Evolutionary conservation across 139 green algal species (phyloP).

Genomic region (Chlamydomonas incerta): DNA sequence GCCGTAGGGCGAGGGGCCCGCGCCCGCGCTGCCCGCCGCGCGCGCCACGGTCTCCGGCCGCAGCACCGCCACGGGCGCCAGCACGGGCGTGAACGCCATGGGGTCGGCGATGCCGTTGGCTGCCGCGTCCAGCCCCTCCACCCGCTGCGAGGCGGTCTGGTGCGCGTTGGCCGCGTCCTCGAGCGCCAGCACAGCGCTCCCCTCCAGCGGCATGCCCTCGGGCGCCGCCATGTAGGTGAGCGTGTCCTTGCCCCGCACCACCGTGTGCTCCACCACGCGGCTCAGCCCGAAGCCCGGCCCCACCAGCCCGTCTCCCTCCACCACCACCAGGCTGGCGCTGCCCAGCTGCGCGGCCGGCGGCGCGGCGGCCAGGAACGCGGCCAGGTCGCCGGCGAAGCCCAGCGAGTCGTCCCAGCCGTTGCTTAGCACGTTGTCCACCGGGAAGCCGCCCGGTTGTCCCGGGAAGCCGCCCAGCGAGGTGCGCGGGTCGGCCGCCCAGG

Average conservation of each 20-base stretch:
- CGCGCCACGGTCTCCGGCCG: slow-evolving; percentile 25
- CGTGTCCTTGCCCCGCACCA: slow-evolving; percentile 57
- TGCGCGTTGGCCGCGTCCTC: neutral
- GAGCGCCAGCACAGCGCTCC: slow-evolving; percentile 4
- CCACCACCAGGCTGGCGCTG: slow-evolving; percentile 2
- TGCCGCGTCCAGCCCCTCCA: neutral
- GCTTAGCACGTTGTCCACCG: slow-evolving; percentile 4
- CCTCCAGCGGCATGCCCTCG: slow-evolving; percentile 22
- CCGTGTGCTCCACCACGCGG: slow-evolving; percentile 52
- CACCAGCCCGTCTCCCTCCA: slow-evolving; percentile 40
- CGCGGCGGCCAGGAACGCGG: neutral
- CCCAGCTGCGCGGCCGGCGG: neutral
- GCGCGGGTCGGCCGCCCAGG: slow-evolving; percentile 14
- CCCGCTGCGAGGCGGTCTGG: neutral
- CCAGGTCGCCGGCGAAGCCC: slow-evolving; percentile 17
- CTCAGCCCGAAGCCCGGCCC: slow-evolving; percentile 41
- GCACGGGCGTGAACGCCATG: slow-evolving; percentile 3
- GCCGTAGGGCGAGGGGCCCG: neutral
- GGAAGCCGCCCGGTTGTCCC: slow-evolving; percentile 31
- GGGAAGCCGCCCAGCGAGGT: slow-evolving; percentile 2
- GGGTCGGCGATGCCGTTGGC: neutral
- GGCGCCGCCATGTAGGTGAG: slow-evolving; percentile 32
- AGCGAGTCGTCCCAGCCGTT: slow-evolving; percentile 22
- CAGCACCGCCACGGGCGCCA: slow-evolving; percentile 38
- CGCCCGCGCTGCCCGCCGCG: neutral